Evolutionary conservation across 1,284 basidiomycete genomes (phyloP).

Genomic region (Pseudomicrostroma phylloplanum): DNA sequence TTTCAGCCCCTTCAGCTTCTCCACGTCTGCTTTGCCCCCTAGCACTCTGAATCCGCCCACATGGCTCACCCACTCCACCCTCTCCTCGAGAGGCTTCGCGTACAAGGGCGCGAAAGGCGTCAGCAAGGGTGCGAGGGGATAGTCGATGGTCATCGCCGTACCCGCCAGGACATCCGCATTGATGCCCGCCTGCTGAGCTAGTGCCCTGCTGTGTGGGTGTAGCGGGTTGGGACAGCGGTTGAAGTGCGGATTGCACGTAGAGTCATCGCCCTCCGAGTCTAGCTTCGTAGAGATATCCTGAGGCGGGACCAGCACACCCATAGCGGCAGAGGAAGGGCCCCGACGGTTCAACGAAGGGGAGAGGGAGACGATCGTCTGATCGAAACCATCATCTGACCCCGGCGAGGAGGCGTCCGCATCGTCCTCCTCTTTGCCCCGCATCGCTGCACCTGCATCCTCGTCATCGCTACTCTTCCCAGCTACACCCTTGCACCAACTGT

Average conservation of each 20-base stretch:
- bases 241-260: conserved; percentile 35
- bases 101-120: conserved; percentile 29
- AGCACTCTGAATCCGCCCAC: conserved; percentile 28
- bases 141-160: conserved; percentile 1
- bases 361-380: conserved; percentile 3
- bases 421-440: neutral
- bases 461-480: neutral
- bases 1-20: neutral
- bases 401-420: conserved; percentile 3
- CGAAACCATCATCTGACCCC: neutral
- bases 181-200: neutral
- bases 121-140: neutral
- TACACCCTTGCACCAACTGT: conserved; percentile 6
- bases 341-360: neutral
- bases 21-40: neutral
- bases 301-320: neutral
- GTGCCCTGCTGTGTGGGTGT: neutral
- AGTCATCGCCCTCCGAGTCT: conserved; percentile 32
- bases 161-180: neutral
- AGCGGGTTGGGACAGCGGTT: conserved; percentile 34
- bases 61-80: conserved; percentile 46
- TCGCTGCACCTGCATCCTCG: neutral
- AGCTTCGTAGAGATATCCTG: conserved; percentile 10
- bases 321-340: neutral
- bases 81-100: conserved; percentile 24